Base-by-base conservation (phyloP, 139 green algal genomes). In the Chlamydomonas schloesseri region DNA sequence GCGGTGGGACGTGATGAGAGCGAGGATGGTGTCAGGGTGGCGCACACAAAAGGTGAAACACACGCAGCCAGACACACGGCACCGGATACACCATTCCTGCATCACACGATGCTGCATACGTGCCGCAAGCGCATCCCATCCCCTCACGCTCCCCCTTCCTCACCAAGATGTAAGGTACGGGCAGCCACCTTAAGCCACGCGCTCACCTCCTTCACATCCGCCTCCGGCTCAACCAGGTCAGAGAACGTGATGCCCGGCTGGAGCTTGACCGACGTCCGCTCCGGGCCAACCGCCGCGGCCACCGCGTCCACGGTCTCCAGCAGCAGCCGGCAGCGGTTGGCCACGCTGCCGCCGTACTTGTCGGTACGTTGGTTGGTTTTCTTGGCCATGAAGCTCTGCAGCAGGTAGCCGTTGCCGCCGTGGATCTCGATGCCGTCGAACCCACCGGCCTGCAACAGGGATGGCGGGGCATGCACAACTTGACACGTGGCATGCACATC, bases 371-470 rank as follows among this genome's bases (percentile, higher is more conserved):
- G 33, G 74, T 89, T 89, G 55, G 79, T 81, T 36, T 79, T 76
- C 18, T 55, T 50, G 17, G 74, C 46, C 60, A 90, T 76, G 83
- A 91, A 91, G 83, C 73, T 42, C 71, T 94, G 85, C 34, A 94
- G 53, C 53, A 94, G 80, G 89, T 94, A 94, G 53, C 90, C 88
- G 84, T 60, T 60, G 58, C 75, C 91, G 62, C 37, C 91, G 71
- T 94, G 91, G 36, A 94, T 58, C 73, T 94, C 91, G 1, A 94
- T 80, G 20, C 86, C 87, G 50, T 94, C 91, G 46, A 94, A 94
- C 28, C 91, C 91, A 33, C 85, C 90, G 10, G 81, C 46, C 81
- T 87, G 81, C 28, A 24, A 13, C 15, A 42, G 11, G 34, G 69
- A 50, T 18, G 69, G 15, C 8, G 3, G 13, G 65, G 17, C 29